phyloP scores from a whole-genome alignment of 2,329 filamentous ascomycete species.

The Diaporthe sp. region DNA sequence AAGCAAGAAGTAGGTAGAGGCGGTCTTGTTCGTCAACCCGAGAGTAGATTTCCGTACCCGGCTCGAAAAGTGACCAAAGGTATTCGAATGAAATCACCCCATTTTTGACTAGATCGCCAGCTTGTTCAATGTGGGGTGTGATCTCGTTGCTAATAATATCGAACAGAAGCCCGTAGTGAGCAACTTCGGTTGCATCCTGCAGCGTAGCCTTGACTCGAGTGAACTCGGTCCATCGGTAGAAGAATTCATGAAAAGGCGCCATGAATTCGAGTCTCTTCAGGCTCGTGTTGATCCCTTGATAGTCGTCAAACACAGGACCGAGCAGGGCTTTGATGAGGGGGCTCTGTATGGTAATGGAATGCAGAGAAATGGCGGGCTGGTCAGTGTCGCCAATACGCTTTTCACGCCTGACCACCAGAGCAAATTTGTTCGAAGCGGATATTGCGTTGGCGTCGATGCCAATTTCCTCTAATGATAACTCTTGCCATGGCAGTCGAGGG shows the following conservation, averaged over 20 bases:
- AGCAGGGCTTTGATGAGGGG: background rate
- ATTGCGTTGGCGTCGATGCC: background rate
- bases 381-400: background rate
- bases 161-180: background rate
- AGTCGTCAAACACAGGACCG: background rate
- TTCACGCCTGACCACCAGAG: background rate
- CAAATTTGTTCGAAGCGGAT: background rate
- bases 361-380: background rate
- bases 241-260: conserved; percentile 17
- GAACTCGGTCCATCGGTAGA: conserved; percentile 18
- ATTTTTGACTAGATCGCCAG: background rate
- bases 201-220: background rate
- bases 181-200: background rate
- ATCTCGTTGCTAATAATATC: background rate
- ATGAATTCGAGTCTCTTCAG: background rate
- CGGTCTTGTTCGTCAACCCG: background rate
- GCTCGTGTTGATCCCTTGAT: background rate
- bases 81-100: conserved; percentile 9
- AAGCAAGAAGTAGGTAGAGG: background rate
- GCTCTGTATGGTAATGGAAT: conserved; percentile 22
- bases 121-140: conserved; percentile 10
- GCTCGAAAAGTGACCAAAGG: conserved; percentile 6
- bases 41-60: background rate
- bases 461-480: background rate
- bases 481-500: background rate